Base-by-base conservation (phyloP, 768 basidiomycete species). In the Cyclocybe aegerita region DNA sequence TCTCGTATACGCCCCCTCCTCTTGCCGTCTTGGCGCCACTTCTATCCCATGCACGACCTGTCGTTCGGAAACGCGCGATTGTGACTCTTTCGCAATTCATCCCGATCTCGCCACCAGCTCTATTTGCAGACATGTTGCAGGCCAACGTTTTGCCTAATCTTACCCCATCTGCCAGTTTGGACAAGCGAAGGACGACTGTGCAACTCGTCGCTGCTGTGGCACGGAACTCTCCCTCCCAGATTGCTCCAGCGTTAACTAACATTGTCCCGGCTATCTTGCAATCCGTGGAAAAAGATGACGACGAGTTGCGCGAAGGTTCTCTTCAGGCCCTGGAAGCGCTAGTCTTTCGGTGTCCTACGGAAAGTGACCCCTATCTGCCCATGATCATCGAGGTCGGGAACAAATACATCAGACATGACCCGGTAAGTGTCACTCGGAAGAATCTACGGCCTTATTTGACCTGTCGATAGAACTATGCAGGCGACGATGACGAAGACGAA, bases 31-130 rank as follows among this genome's bases (percentile, higher is more conserved):
- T 89, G 48, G 86, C 81, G 0, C 90, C 82, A 34, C 78, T 90
- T 30, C 79, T 92, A 40, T 77, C 75, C n/a, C 90, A 88, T 69
- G 62, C 78, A 7, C 85, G 93, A 4, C 81, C 89, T 8, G 92
- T 93, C 0, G 90, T 98, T 46, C 84, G 95, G 44, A 98, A 98
- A 73, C 88, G 94, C 45, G 90, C 93, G 2, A 94, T 98, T 51
- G 74, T 85, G 34, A 91, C 93, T 0, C 67, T 93, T 37, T 88
- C 92, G 0, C 90, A 93, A 57, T 89, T 93, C 64, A 78, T 94
- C 35, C 88, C 86, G 11, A 81, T 83, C 38, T 86, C 87, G 7
- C 81, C 80, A 36, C 74, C 82, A 4, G 72, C 76, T 2, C 67
- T 89, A 8, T 89, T 90, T 63, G 64, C 74, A 1, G 69, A 77